Evolutionary conservation across 108 stramenopile genomes (phyloP).

Genomic region (Aurantiochytrium sp.): DNA sequence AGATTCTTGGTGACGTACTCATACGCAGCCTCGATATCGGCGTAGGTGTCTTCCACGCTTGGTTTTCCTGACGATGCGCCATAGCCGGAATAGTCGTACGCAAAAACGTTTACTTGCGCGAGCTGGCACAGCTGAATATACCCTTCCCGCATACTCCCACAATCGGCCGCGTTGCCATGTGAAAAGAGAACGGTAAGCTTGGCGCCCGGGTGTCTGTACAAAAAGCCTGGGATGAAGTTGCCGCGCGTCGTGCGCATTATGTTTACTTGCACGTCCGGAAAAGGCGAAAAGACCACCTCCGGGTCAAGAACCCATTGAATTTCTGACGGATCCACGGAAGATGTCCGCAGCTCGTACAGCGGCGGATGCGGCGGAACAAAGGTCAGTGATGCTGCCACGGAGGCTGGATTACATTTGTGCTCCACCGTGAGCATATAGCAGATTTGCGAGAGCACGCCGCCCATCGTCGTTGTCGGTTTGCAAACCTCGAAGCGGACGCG

Average conservation of each 20-base stretch:
- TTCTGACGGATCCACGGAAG: background rate
- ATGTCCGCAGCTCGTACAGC: background rate
- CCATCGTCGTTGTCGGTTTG: background rate
- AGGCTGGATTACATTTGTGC: background rate
- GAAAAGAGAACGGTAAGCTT: background rate
- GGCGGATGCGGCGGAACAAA: background rate
- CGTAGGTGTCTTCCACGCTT: background rate
- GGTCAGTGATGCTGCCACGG: slow-evolving; percentile 2
- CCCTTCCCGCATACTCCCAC: background rate
- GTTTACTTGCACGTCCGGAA: background rate
- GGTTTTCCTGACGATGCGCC: background rate
- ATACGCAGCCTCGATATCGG: background rate
- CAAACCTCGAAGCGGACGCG: too few relatives aligned
- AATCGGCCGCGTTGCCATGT: background rate
- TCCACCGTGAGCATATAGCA: background rate
- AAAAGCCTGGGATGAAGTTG: background rate
- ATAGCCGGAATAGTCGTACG: background rate
- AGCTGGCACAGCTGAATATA: slow-evolving; percentile 1
- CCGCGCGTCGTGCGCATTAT: background rate
- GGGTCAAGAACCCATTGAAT: background rate
- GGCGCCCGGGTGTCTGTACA: background rate
- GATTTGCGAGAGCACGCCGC: background rate
- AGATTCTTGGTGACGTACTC: background rate
- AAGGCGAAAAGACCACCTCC: background rate
- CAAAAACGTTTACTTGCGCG: background rate